Evolutionary conservation across 2,329 filamentous ascomycete species (phyloP).

Genomic region (Cladosporium sp.): DNA sequence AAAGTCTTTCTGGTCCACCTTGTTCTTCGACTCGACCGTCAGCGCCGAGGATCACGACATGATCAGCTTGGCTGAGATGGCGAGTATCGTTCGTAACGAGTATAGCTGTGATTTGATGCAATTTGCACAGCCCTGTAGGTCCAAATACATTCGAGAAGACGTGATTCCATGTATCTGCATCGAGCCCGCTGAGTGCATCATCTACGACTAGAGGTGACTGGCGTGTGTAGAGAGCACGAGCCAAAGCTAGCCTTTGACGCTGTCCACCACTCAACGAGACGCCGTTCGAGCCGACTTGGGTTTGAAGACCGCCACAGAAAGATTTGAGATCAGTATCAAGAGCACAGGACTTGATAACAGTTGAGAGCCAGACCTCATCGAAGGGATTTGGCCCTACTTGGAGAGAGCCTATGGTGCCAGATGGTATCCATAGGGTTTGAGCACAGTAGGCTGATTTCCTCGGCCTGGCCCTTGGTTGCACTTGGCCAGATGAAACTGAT

Average conservation of each 20-base stretch:
- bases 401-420: conserved; percentile 33
- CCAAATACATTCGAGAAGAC: conserved; percentile 47
- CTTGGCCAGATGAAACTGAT: neutral
- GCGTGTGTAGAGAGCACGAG: conserved; percentile 49
- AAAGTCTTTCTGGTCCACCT: neutral
- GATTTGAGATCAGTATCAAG: conserved; percentile 37
- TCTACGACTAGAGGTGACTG: conserved; percentile 47
- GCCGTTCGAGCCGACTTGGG: conserved; percentile 42
- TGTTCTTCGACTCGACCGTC: neutral
- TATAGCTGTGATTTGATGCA: conserved; percentile 36
- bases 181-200: conserved; percentile 49
- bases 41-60: conserved; percentile 33
- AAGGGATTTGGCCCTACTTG: conserved; percentile 32
- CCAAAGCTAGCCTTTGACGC: conserved; percentile 46
- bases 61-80: conserved; percentile 31
- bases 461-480: neutral
- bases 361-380: conserved; percentile 34
- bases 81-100: conserved; percentile 35
- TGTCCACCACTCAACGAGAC: conserved; percentile 51
- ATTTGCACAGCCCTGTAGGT: conserved; percentile 40
- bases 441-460: conserved; percentile 28
- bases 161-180: conserved; percentile 46
- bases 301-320: conserved; percentile 36
- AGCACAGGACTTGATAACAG: conserved; percentile 32
- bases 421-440: conserved; percentile 36